Evolutionary conservation across 371 early-diverging fungal genomes (phyloP).

Genomic region (Nematocida homosporus): DNA sequence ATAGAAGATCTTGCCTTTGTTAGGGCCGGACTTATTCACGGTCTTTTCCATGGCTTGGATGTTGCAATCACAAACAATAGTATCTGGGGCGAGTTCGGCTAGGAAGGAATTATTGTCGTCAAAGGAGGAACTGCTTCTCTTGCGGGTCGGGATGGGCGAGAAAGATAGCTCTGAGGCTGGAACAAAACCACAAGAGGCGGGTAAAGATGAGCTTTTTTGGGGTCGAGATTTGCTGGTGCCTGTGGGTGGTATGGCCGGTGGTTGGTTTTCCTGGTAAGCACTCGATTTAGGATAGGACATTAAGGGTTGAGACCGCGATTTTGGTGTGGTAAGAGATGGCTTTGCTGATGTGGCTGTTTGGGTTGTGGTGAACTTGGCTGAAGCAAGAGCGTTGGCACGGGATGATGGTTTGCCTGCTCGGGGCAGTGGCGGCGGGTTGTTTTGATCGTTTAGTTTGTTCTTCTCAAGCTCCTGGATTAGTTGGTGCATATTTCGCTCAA

Average conservation of each 20-base stretch:
- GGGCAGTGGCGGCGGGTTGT: not conserved
- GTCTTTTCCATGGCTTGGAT: conserved; percentile 65
- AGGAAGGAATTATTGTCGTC: conserved; percentile 35
- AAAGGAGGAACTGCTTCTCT: conserved; percentile 14
- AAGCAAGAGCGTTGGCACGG: conserved; percentile 8
- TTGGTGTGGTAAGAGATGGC: no score
- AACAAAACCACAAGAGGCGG: not conserved
- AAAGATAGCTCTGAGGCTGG: not conserved
- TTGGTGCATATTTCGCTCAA: conserved; percentile 72
- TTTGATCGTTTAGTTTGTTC: conserved; percentile 41
- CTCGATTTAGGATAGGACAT: not conserved
- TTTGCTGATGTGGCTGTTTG: conserved; percentile 34
- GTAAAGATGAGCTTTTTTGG: not conserved
- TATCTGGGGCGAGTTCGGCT: conserved; percentile 21
- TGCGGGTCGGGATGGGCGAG: conserved; percentile 8
- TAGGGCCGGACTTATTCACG: conserved; percentile 70
- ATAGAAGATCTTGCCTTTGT: conserved; percentile 69
- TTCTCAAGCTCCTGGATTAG: conserved; percentile 69
- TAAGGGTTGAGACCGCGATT: not conserved
- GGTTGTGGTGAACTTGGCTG: conserved; percentile 15
- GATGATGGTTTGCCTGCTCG: not conserved
- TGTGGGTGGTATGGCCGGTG: not conserved
- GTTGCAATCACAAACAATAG: conserved; percentile 70
- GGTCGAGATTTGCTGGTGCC: not conserved
- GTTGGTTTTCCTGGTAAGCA: not conserved